Evolutionary conservation across 495 filamentous ascomycete genomes (phyloP), one percentile per base, ranked within the genome.

Genomic region (Beverwykella pulmonaria): DNA sequence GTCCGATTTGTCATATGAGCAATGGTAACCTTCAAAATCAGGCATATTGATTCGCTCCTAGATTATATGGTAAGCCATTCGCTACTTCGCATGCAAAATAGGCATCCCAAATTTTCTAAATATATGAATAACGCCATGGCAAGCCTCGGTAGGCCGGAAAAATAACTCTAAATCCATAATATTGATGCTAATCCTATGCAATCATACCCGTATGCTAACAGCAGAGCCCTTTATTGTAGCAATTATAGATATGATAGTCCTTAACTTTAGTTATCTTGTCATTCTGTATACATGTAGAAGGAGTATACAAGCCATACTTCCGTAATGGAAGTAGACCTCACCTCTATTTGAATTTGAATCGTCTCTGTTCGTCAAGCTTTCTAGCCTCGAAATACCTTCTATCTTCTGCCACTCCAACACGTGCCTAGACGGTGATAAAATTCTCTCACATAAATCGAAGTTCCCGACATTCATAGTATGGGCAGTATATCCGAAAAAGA

Each of bases 391-490:
- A 15, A 62, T 63, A 59, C 19, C 39, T 57, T 49, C 52, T 30
- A 25, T 68, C 25, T 68, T 68, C 44, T 68, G 65, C 32, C 63
- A 59, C 41, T 44, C 36, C 10, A 12, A 9, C 27, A 41, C 49
- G 17, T 2, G 39, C 8, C 56, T 66, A 0, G 73, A 70, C 63
- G 26, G 47, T 30, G 41, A 53, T 1, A 15, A n/a, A 36, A 26
- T 7, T 17, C 50, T 73, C 32, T 46, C 44, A 27, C 73, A 75
- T 30, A 71, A 76, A 50, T 23, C 58, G 25, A 75, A 71, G 29
- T 76, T 76, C 67, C 22, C 48, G 14, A 22, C 50, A n/a, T 76
- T 76, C 63, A 65, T 75, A 26, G 19, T 22, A 39, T 76, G 73
- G 68, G 68, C 71, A 44, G 47, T 17, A 25, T 47, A 32, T 29